Evolutionary conservation across 306 rosid species (phyloP).

Genomic region (Casuarina cunninghamiana): DNA sequence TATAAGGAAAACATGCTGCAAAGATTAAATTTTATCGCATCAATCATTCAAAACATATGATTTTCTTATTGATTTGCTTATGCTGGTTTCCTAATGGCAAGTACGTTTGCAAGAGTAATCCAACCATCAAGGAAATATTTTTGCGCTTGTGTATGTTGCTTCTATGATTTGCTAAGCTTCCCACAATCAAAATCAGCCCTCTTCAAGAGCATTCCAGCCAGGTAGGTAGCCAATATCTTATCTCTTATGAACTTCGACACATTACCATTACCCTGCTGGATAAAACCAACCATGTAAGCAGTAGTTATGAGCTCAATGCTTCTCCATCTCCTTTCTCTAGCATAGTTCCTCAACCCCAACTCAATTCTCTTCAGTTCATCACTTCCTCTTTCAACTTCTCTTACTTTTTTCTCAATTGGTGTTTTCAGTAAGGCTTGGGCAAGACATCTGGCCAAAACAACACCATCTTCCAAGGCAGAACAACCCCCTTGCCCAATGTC

Average conservation of each 20-base stretch:
- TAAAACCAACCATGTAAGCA: conserved; percentile 1
- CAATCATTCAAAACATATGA: neutral
- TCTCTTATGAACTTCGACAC: neutral
- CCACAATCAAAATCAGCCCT: conserved; percentile 11
- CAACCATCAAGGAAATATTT: too few relatives aligned
- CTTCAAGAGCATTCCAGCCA: neutral
- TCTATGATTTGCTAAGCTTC: neutral
- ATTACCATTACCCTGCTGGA: neutral
- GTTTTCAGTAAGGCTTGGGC: conserved; percentile 18
- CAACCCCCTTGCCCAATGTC: conserved; percentile 73
- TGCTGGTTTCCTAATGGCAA: too few relatives aligned
- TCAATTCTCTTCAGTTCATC: conserved; percentile 26
- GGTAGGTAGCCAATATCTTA: neutral
- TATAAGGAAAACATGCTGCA: too few relatives aligned
- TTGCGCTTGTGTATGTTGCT: neutral
- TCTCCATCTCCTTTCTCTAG: conserved; percentile 24
- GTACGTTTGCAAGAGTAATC: too few relatives aligned
- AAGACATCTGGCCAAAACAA: conserved; percentile 39
- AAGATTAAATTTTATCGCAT: neutral
- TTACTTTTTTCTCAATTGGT: neutral
- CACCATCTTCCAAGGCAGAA: conserved; percentile 62
- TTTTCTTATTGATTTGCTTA: neutral
- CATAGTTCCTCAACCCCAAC: conserved; percentile 35
- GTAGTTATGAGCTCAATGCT: neutral
- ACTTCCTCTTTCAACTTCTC: neutral